Percentiles rank a stretch among this genome's conserved stretches.
Evolutionary conservation across 179 eudicot genomes (phyloP).

Genomic region (Beta lomatogona): DNA sequence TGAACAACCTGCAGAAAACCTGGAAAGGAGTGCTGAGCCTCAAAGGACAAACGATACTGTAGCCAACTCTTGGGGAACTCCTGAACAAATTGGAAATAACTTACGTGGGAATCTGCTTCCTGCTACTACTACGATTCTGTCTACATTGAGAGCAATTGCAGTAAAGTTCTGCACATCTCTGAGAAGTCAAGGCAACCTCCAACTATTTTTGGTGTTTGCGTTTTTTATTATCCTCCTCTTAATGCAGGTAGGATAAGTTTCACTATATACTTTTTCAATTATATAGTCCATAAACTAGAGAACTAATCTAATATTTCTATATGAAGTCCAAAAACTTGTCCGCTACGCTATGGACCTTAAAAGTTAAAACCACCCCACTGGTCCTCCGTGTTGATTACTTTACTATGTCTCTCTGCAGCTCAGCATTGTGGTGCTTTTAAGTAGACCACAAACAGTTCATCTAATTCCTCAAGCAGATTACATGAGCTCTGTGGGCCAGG

Average conservation of each 20-base stretch:
- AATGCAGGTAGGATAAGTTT: constrained; percentile 63
- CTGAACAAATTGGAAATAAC: constrained; percentile 32
- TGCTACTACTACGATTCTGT: constrained; percentile 35
- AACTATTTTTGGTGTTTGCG: constrained; percentile 41
- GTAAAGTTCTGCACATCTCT: constrained; percentile 42
- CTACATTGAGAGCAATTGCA: constrained; percentile 42
- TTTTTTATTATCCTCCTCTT: constrained; percentile 70
- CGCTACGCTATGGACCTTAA: neutral
- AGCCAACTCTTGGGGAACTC: constrained; percentile 30
- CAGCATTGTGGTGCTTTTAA: constrained; percentile 72
- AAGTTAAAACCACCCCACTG: neutral
- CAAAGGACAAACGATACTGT: constrained; percentile 15
- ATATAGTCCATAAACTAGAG: neutral
- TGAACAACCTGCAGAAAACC: constrained; percentile 30
- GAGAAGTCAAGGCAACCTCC: constrained; percentile 53
- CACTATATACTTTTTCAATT: neutral
- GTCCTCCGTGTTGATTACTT: neutral
- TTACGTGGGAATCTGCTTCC: constrained; percentile 29
- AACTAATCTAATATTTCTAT: neutral
- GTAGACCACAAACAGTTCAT: constrained; percentile 70
- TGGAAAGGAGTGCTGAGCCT: constrained; percentile 34
- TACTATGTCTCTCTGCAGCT: constrained; percentile 49
- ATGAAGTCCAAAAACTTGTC: neutral
- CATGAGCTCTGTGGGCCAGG: constrained; percentile 23
- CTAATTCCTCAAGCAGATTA: constrained; percentile 62